Percentiles rank a stretch among this genome's conserved stretches.
Conservation (phyloP, 257 asterid species). For the Solanum sparsipilum region DNA sequence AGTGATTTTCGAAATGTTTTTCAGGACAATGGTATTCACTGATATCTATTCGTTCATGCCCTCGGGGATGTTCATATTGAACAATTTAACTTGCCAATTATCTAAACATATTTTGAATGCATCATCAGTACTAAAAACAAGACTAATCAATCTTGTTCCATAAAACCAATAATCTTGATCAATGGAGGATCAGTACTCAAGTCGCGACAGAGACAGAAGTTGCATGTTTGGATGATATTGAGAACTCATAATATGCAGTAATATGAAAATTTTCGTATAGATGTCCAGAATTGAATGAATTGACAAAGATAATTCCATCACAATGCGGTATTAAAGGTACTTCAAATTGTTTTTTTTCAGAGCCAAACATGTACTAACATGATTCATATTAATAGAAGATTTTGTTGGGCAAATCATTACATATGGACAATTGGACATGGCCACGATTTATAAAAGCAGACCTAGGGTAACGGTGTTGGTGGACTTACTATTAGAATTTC, state of each 20-base stretch:
- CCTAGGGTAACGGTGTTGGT: neutral
- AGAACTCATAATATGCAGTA: too few relatives aligned
- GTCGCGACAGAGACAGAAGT: neutral
- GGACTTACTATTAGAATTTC: neutral
- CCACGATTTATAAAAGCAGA: neutral
- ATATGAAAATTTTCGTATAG: neutral
- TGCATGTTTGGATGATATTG: neutral
- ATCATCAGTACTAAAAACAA: neutral
- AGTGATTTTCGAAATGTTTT: neutral
- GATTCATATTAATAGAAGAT: neutral
- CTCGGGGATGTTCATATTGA: neutral
- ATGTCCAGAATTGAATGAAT: neutral
- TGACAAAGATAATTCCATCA: neutral
- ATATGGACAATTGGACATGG: neutral
- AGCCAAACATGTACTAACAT: neutral
- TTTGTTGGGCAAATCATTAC: too few relatives aligned
- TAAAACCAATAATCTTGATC: neutral
- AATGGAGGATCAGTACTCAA: neutral
- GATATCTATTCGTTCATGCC: neutral
- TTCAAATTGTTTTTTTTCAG: neutral
- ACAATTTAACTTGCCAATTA: neutral
- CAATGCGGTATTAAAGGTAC: neutral
- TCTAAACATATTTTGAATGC: neutral
- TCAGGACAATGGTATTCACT: neutral
- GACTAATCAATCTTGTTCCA: neutral